Evolutionary conservation across 2,329 filamentous ascomycete species (phyloP).

Genomic region (Hyphodiscus sp.): DNA sequence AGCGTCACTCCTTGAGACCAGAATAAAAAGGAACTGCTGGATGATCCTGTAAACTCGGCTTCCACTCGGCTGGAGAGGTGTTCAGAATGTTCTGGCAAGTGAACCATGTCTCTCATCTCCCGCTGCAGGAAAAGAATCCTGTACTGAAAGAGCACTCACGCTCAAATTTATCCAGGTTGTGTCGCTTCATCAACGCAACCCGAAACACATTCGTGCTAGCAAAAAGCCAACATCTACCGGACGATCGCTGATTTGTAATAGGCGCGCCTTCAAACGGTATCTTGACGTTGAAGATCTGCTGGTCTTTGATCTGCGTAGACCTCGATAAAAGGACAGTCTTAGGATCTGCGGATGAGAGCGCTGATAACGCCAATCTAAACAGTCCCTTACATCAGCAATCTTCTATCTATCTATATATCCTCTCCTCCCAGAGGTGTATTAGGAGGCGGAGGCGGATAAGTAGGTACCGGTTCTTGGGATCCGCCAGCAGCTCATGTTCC

Average conservation of each 20-base stretch:
- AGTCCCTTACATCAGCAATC: slow-evolving; percentile 2
- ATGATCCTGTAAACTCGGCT: too few species aligned
- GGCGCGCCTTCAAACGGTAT: slow-evolving; percentile 77
- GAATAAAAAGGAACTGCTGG: too few species aligned
- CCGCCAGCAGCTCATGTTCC: slow-evolving; percentile 55
- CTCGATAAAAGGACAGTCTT: slow-evolving; percentile 59
- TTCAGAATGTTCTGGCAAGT: too few species aligned
- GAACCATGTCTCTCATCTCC: too few species aligned
- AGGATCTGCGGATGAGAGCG: slow-evolving; percentile 62
- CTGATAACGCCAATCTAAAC: slow-evolving; percentile 64
- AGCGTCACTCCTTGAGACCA: too few species aligned
- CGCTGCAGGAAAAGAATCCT: too few species aligned
- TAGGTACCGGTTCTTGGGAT: slow-evolving; percentile 58
- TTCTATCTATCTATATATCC: too few species aligned
- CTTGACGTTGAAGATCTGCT: slow-evolving; percentile 75
- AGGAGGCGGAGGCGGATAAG: not conserved
- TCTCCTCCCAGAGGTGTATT: too few species aligned
- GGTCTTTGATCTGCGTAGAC: slow-evolving; percentile 57
- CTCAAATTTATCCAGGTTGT: slow-evolving; percentile 72
- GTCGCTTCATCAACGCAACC: slow-evolving; percentile 78
- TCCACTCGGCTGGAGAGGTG: too few species aligned
- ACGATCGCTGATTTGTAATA: slow-evolving; percentile 77
- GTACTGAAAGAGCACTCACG: slow-evolving; percentile 13
- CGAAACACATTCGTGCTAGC: slow-evolving; percentile 88
- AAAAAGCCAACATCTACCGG: slow-evolving; percentile 87